Base-by-base conservation (phyloP, 805 yeast species). In the Lipomyces kockii region DNA sequence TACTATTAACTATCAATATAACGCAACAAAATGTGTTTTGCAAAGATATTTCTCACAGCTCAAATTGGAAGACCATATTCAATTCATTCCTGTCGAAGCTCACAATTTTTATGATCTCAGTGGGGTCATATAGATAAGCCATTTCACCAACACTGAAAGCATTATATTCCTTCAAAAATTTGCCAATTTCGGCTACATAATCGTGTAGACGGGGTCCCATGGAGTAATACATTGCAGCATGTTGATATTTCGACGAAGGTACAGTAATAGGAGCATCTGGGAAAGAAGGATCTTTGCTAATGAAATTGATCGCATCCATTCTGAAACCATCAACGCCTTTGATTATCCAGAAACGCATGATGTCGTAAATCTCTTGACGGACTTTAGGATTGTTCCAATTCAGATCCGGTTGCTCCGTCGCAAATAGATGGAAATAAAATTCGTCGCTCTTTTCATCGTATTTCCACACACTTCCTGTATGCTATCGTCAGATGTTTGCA, bases 251-350 rank as follows among this genome's bases (percentile, higher is more conserved):
- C 37, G 72, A 64, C 62, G 77, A 81, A 34, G 83, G 83, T 76
- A 78, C 80, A 27, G 77, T 75, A 53, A 84, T 76, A 46, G 86
- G 86, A 1, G 86, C 86, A 71, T 85, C 87, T 46, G 79, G 81
- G 69, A 80, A 82, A 0, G 77, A 74, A 65, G 76, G 82, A 27
- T 75, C 80, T 77, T 86, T 86, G 51, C 86, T 82, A 77, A 83
- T 83, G 77, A 84, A 75, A 37, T 85, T 83, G 35, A 86, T 85
- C 37, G 84, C 80, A 73, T 85, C 88, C 63, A 86, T 84, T 77
- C 88, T 79, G 78, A 86, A 86, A 2, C 89, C 89, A 73, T 85
- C 87, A 43, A 84, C 81, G 43, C 88, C 89, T 69, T 82, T 81
- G 60, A 83, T 81, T 64, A 82, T 82, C 89, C 89, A 86, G 76